A percentile compares a stretch with the other conserved stretches of the same genome.
Evolutionary conservation across 2,329 filamentous ascomycete species (phyloP).

Genomic region (Botrytis medusae): DNA sequence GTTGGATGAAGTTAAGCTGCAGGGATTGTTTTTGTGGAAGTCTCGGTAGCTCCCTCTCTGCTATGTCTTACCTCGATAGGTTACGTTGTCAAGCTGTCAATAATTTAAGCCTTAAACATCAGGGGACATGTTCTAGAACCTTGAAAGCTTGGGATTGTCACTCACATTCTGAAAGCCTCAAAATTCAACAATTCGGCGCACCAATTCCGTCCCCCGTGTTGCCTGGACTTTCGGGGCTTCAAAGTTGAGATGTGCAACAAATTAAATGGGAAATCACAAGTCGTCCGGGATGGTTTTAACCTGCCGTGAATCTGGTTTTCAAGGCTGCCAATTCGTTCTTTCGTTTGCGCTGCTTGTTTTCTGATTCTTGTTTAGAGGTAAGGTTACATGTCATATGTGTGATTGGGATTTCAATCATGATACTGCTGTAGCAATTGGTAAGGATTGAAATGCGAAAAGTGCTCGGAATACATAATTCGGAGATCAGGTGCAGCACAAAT

Average conservation of each 20-base stretch:
- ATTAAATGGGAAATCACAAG: conserved; percentile 1
- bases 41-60: background rate
- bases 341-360: background rate
- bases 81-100: background rate
- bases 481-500: background rate
- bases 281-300: conserved; percentile 1
- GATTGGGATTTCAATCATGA: background rate
- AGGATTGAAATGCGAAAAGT: background rate
- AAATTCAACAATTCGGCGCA: conserved; percentile 8
- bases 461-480: too few species aligned
- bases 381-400: background rate
- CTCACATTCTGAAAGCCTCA: conserved; percentile 4
- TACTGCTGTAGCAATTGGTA: background rate
- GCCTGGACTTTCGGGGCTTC: conserved; percentile 25
- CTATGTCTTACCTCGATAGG: background rate
- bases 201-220: conserved; percentile 17
- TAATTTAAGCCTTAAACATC: conserved; percentile 6
- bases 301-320: conserved; percentile 17
- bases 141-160: background rate
- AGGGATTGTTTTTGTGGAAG: conserved; percentile 1
- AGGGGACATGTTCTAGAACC: background rate
- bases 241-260: conserved; percentile 27
- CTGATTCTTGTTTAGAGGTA: background rate
- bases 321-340: conserved; percentile 7
- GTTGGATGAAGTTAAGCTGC: background rate